Percentiles rank a stretch among this genome's conserved stretches.
These are phyloP conservation scores for Aaosphaeria arxii DNA, from an alignment of 2,329 filamentous ascomycete species.

Conservation along the genomic window DNA sequence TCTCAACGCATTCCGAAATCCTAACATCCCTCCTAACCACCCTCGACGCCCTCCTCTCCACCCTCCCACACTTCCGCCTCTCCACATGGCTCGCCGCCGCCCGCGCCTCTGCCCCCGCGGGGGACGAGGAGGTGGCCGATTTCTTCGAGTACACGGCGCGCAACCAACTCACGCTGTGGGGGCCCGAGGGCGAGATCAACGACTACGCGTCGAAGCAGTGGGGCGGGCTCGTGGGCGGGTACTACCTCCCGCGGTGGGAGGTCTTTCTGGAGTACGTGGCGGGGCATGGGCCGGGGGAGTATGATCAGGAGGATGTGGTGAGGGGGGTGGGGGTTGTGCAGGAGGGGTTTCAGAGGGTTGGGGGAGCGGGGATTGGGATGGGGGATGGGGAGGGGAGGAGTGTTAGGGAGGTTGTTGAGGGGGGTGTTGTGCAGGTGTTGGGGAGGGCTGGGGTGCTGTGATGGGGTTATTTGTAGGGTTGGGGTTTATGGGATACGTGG, in stretches of 20 bases:
- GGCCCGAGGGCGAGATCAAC: conserved; percentile 45
- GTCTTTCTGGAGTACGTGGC: conserved; percentile 44
- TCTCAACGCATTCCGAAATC: neutral
- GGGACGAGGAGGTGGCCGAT: neutral
- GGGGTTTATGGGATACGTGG: no score
- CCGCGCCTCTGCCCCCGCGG: conserved; percentile 17
- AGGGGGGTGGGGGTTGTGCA: conserved; percentile 1
- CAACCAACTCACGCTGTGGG: conserved; percentile 53
- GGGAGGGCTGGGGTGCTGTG: no score
- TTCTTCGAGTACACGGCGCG: conserved; percentile 32
- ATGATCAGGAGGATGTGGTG: conserved; percentile 9
- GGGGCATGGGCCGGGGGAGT: conserved; percentile 4
- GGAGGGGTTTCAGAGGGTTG: conserved; percentile 10
- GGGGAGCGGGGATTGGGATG: conserved; percentile 5
- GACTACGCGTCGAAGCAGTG: conserved; percentile 53
- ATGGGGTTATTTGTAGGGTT: no score
- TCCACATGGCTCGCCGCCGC: conserved; percentile 43
- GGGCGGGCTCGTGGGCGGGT: conserved; percentile 46
- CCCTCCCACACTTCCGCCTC: conserved; percentile 44
- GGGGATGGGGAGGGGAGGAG: conserved; percentile 5
- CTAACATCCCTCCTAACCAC: conserved; percentile 19
- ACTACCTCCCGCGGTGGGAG: conserved; percentile 48
- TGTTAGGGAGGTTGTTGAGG: no score
- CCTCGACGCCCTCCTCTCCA: conserved; percentile 43
- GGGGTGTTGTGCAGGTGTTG: no score